Conservation (phyloP, 2,329 filamentous ascomycete species). For the Fusarium ambrosium region DNA sequence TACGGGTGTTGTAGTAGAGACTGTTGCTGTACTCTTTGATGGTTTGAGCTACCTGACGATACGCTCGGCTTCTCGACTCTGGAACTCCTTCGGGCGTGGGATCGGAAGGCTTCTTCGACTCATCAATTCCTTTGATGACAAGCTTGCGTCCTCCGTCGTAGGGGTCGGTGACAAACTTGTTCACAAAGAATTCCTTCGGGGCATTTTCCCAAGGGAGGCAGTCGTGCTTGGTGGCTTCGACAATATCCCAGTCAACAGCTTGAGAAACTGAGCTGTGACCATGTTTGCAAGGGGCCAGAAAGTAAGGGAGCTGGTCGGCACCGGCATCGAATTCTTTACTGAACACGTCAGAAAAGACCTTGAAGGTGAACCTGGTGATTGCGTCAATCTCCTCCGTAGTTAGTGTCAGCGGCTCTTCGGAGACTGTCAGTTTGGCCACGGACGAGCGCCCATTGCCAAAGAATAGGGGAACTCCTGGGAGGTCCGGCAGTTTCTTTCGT, state of each 20-base stretch:
- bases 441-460: constrained; percentile 75
- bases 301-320: constrained; percentile 80
- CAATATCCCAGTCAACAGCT: constrained; percentile 72
- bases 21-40: constrained; percentile 90
- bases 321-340: constrained; percentile 84
- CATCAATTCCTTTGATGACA: constrained; percentile 65
- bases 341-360: constrained; percentile 86
- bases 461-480: constrained; percentile 80
- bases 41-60: constrained; percentile 60
- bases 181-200: constrained; percentile 63
- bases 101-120: constrained; percentile 73
- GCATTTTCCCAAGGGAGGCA: constrained; percentile 57
- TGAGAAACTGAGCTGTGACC: constrained; percentile 39
- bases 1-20: constrained; percentile 73
- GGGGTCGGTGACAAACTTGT: constrained; percentile 70
- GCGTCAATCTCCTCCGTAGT: constrained; percentile 60
- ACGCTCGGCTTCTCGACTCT: constrained; percentile 59
- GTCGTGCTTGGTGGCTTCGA: constrained; percentile 57
- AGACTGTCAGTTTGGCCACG: constrained; percentile 63
- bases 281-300: constrained; percentile 73
- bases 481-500: constrained; percentile 70
- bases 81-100: constrained; percentile 71
- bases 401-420: constrained; percentile 60
- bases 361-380: constrained; percentile 80
- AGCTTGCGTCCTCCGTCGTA: constrained; percentile 75